Percentiles rank a stretch among this genome's conserved stretches.
phyloP scores from a whole-genome alignment of 768 basidiomycete species.

The Boletus vinaceobasis region DNA sequence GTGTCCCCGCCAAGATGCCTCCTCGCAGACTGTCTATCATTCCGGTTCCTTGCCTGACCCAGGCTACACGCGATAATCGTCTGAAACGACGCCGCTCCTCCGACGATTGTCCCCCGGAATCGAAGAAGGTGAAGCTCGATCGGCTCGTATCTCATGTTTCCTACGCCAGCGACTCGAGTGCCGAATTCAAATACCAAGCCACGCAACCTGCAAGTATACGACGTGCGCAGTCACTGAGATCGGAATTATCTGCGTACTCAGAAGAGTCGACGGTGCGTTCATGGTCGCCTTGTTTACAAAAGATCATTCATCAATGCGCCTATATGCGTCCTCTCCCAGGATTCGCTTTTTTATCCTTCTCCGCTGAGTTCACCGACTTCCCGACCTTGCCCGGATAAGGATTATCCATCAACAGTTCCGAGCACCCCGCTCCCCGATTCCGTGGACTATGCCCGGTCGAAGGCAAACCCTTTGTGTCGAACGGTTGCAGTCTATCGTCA shows the following conservation, averaged over 20 bases:
- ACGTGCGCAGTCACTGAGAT: conserved; percentile 38
- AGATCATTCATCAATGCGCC: not conserved
- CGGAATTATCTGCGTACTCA: conserved; percentile 21
- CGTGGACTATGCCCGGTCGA: conserved; percentile 19
- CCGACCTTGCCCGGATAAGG: not conserved
- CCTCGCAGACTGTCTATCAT: not conserved
- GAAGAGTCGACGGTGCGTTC: conserved; percentile 8
- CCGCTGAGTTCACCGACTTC: conserved; percentile 1
- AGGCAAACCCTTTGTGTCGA: conserved; percentile 22
- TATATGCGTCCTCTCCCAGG: conserved; percentile 11
- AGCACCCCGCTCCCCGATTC: conserved; percentile 26
- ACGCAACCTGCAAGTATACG: conserved; percentile 39
- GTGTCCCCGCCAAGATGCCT: not conserved
- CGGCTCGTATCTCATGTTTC: not conserved
- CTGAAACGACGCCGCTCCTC: conserved; percentile 19
- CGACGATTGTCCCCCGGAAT: not conserved
- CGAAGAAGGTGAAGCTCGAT: conserved; percentile 21
- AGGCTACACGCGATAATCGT: not conserved
- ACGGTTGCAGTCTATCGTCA: conserved; percentile 12
- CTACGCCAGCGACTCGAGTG: not conserved
- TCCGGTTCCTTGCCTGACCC: not conserved
- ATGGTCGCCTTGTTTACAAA: not conserved
- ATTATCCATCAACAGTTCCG: conserved; percentile 23
- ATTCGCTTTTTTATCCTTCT: conserved; percentile 3
- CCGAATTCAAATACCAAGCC: conserved; percentile 19